Conservation (phyloP, 108 stramenopile species). For the Schizochytrium sp. region DNA sequence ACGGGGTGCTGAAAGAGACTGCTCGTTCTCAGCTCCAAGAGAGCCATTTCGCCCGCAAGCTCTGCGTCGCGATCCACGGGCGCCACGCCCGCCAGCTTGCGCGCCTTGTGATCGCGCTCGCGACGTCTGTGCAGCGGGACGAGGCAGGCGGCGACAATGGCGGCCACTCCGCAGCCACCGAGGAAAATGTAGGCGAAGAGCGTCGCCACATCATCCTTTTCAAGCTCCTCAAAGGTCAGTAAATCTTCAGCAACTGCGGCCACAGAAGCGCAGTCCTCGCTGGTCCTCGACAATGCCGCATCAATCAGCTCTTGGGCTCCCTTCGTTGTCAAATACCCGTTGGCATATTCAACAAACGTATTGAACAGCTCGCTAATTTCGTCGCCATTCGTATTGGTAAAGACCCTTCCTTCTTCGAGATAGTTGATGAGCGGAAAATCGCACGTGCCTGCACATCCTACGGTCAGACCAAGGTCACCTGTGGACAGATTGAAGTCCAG, state of each 20-base stretch:
- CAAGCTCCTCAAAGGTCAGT: neutral
- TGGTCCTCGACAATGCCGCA: neutral
- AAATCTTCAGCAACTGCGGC: neutral
- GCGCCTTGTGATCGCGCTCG: neutral
- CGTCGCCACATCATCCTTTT: neutral
- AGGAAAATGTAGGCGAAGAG: neutral
- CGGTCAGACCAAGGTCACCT: neutral
- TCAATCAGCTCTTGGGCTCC: neutral
- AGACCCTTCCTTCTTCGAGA: neutral
- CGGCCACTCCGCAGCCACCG: neutral
- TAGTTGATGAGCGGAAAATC: neutral
- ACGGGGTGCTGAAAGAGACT: conserved; percentile 5
- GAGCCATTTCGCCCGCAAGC: neutral
- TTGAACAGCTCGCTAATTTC: neutral
- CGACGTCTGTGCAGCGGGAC: neutral
- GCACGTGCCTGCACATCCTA: neutral
- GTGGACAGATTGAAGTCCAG: neutral
- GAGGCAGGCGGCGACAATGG: neutral
- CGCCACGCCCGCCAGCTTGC: neutral
- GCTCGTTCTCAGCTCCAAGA: neutral
- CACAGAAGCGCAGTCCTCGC: neutral
- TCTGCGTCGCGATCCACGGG: neutral
- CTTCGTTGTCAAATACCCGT: neutral
- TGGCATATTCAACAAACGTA: neutral
- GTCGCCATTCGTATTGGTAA: neutral